phyloP scores from a whole-genome alignment of 805 yeast species.

The Sungouiella blattae region DNA sequence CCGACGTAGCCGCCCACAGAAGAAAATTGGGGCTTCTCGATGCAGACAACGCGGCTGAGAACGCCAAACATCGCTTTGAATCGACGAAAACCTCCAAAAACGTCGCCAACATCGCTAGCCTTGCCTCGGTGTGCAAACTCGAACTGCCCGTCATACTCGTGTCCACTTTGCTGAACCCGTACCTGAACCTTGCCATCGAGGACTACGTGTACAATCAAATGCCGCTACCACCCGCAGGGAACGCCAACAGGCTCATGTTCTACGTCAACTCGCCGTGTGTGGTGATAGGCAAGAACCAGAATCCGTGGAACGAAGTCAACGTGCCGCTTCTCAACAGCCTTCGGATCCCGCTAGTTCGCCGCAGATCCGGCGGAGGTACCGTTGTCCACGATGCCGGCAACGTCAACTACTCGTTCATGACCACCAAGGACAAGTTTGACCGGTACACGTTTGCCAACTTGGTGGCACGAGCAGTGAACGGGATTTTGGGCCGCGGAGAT shows the following conservation, averaged over 20 bases:
- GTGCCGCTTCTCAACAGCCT: conserved; percentile 48
- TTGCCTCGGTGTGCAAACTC: conserved; percentile 4
- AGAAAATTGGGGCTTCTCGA: conserved; percentile 5
- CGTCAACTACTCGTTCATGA: conserved; percentile 78
- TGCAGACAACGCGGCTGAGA: background rate
- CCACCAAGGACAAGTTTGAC: conserved; percentile 62
- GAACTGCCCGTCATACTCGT: conserved; percentile 52
- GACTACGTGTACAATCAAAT: conserved; percentile 66
- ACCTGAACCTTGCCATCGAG: conserved; percentile 75
- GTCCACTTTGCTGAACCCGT: conserved; percentile 63
- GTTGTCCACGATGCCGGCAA: conserved; percentile 94
- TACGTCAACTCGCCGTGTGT: conserved; percentile 81
- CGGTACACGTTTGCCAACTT: conserved; percentile 51
- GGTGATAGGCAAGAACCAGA: conserved; percentile 95
- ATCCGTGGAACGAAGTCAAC: conserved; percentile 86
- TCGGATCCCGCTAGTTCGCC: conserved; percentile 65
- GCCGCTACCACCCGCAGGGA: conserved; percentile 37
- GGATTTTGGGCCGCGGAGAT: conserved; percentile 7
- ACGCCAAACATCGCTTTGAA: too few relatives aligned
- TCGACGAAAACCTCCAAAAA: background rate
- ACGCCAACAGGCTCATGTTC: conserved; percentile 54
- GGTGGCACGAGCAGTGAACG: conserved; percentile 35
- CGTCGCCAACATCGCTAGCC: background rate
- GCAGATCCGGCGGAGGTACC: conserved; percentile 93
- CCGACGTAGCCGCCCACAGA: conserved; percentile 20